Evolutionary conservation across 2,329 filamentous ascomycete species (phyloP).

Genomic region (Neophaeococcomyces aloes): DNA sequence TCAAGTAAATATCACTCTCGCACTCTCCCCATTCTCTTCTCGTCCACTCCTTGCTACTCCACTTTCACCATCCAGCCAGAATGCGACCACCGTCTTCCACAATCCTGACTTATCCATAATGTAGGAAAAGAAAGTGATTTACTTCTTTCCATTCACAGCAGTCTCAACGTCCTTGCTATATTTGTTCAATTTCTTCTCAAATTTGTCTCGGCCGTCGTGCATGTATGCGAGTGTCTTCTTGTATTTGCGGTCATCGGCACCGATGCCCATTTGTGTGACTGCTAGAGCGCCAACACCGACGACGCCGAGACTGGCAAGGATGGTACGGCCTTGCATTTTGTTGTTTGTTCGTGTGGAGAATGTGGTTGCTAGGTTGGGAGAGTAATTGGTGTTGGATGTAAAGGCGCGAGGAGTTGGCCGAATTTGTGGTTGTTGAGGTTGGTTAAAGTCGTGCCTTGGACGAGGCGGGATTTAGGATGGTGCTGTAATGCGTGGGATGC

Average conservation of each 20-base stretch:
- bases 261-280: conserved; percentile 18
- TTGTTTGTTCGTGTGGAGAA: background rate
- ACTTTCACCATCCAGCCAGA: background rate
- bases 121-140: too few species aligned
- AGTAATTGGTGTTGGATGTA: too few species aligned
- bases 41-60: background rate
- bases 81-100: too few species aligned
- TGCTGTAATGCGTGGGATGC: too few species aligned
- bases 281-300: conserved; percentile 16
- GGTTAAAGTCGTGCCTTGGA: too few species aligned
- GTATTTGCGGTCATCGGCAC: conserved; percentile 21
- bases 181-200: conserved; percentile 5
- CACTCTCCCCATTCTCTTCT: too few species aligned
- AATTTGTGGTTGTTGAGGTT: too few species aligned
- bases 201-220: conserved; percentile 19
- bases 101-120: too few species aligned
- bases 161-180: background rate
- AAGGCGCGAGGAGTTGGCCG: too few species aligned
- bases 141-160: conserved; percentile 6
- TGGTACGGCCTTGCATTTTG: conserved; percentile 14
- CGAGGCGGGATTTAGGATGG: too few species aligned
- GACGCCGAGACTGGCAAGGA: conserved; percentile 15
- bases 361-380: background rate
- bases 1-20: background rate
- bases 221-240: conserved; percentile 22